Conservation (phyloP, 2,329 filamentous ascomycete species). For the Ceratocystis albifundus region DNA sequence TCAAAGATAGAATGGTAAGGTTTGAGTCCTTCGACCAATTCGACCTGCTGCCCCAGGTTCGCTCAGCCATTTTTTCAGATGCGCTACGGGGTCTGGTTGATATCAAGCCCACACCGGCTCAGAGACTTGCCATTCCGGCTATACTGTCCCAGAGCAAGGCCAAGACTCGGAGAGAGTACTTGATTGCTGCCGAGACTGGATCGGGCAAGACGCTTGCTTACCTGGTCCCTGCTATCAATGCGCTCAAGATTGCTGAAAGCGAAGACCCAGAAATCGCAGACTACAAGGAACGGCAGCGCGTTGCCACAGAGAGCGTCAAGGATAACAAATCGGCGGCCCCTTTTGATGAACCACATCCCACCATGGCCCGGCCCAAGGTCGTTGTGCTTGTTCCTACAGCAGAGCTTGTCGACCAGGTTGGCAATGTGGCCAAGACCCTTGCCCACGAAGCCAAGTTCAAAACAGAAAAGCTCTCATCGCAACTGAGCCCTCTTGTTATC, state of each 20-base stretch:
- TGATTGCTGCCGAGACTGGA: conserved; percentile 90
- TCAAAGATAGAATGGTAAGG: conserved; percentile 48
- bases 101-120: conserved; percentile 74
- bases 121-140: conserved; percentile 75
- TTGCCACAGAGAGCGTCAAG: conserved; percentile 46
- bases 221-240: conserved; percentile 70
- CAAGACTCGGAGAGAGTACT: conserved; percentile 43
- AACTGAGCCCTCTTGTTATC: conserved; percentile 65
- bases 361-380: conserved; percentile 65
- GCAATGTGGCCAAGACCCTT: conserved; percentile 64
- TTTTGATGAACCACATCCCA: conserved; percentile 58
- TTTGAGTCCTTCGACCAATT: conserved; percentile 75
- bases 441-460: conserved; percentile 82
- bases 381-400: conserved; percentile 85
- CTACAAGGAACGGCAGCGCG: conserved; percentile 44
- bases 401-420: conserved; percentile 83
- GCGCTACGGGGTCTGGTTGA: conserved; percentile 64
- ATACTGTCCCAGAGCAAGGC: conserved; percentile 48
- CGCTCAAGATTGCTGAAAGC: conserved; percentile 65
- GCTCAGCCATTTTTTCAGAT: conserved; percentile 59
- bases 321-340: conserved; percentile 45
- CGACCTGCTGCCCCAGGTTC: conserved; percentile 57
- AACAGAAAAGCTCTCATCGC: conserved; percentile 68
- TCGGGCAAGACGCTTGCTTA: conserved; percentile 96
- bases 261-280: conserved; percentile 47